Conservation (phyloP, 148 eudicot species). For the Fagopyrum tataricum region DNA sequence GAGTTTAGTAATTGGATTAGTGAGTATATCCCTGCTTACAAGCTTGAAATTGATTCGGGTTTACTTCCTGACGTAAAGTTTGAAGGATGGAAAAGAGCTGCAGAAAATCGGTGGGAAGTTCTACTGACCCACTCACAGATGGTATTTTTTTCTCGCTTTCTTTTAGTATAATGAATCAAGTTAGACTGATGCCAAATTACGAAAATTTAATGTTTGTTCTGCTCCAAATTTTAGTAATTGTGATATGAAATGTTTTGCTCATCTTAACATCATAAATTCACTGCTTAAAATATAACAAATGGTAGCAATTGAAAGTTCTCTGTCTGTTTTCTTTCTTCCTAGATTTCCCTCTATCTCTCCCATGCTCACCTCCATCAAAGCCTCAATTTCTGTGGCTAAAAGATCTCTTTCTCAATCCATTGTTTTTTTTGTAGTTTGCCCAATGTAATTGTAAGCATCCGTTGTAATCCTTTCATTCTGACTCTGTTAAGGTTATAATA, state of each 20-base stretch:
- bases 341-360: no score
- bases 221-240: not conserved
- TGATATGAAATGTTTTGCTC: not conserved
- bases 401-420: no score
- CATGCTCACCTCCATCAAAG: no score
- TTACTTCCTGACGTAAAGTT: constrained; percentile 35
- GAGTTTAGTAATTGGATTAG: constrained; percentile 70
- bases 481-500: no score
- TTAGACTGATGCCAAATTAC: not conserved
- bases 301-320: no score
- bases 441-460: no score
- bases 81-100: constrained; percentile 61
- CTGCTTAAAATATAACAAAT: no score
- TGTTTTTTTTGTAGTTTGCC: no score
- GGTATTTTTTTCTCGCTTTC: constrained; percentile 41
- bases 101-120: constrained; percentile 54
- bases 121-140: constrained; percentile 84
- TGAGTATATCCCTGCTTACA: constrained; percentile 67
- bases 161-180: not conserved
- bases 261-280: no score
- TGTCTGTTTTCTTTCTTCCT: no score
- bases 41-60: constrained; percentile 55
- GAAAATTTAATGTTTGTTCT: not conserved
- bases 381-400: no score
- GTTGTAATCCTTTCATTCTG: no score